Conservation (phyloP, 2,329 filamentous ascomycete genomes). For the Calonectria pseudoturangicola region DNA sequence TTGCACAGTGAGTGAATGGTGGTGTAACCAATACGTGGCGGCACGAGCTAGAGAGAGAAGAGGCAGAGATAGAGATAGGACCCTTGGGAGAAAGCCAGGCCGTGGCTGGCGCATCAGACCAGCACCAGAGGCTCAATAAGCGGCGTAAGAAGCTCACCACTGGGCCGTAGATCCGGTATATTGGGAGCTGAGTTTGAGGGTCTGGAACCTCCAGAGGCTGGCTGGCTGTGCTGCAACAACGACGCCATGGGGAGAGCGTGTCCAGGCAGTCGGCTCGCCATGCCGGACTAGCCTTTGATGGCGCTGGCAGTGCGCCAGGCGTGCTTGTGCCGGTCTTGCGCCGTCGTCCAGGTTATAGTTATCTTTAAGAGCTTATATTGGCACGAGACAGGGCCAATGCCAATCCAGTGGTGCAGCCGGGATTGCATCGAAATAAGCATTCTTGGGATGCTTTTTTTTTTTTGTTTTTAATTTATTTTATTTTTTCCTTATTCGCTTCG, state of each 20-base stretch:
- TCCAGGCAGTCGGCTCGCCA: constrained; percentile 22
- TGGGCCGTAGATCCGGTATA: constrained; percentile 31
- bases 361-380: constrained; percentile 25
- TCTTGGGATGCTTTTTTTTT: not conserved
- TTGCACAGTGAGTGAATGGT: constrained; percentile 25
- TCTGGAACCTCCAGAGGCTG: constrained; percentile 50
- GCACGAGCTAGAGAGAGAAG: constrained; percentile 1
- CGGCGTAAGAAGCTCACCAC: constrained; percentile 45
- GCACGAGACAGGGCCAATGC: not conserved
- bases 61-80: not conserved
- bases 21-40: constrained; percentile 18
- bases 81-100: not conserved
- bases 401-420: constrained; percentile 10
- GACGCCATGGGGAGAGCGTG: constrained; percentile 42
- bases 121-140: not conserved
- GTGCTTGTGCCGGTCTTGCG: constrained; percentile 11
- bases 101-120: constrained; percentile 12
- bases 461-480: not conserved
- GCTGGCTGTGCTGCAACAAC: constrained; percentile 35
- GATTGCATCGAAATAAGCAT: constrained; percentile 24
- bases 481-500: not conserved
- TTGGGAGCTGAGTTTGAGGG: constrained; percentile 39
- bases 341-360: constrained; percentile 21
- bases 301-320: constrained; percentile 1
- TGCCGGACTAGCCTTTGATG: constrained; percentile 5